phyloP scores from a whole-genome alignment of 805 yeast genomes.

The Tanozyma kutaoensis region DNA sequence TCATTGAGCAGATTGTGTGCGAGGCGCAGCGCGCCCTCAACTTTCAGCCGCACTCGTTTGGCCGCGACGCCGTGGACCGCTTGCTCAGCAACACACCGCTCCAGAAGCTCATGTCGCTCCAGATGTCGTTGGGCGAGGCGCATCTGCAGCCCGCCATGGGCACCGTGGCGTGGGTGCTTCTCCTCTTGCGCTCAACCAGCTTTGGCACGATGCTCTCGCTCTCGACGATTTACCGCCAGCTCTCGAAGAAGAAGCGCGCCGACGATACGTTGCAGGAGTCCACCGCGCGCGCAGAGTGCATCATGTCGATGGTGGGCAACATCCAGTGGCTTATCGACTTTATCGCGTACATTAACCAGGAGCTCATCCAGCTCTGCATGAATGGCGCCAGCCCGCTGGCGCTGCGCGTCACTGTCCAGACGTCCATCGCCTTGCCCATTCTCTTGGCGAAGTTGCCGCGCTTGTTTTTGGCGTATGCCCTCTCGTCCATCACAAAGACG shows the following conservation, averaged over 20 bases:
- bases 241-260: conserved; percentile 41
- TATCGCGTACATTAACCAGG: conserved; percentile 60
- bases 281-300: conserved; percentile 46
- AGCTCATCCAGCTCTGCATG: too few species aligned
- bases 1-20: conserved; percentile 31
- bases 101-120: too few species aligned
- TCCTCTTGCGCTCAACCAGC: conserved; percentile 44
- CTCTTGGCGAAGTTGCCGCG: conserved; percentile 60
- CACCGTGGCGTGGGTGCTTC: not conserved
- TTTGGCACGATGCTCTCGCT: conserved; percentile 55
- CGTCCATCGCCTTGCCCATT: conserved; percentile 41
- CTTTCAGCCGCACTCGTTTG: conserved; percentile 49
- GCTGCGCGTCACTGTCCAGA: conserved; percentile 11
- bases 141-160: not conserved
- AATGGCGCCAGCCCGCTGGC: conserved; percentile 7
- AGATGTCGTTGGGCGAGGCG: too few species aligned
- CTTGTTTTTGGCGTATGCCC: conserved; percentile 49
- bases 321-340: conserved; percentile 81
- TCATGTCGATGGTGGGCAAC: conserved; percentile 55
- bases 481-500: conserved; percentile 53
- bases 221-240: conserved; percentile 51
- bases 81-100: too few species aligned
- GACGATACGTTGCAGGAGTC: conserved; percentile 42
- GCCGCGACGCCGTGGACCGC: conserved; percentile 67
- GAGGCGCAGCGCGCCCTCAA: conserved; percentile 71